Evolutionary conservation across 2,329 filamentous ascomycete species (phyloP), one percentile per base, ranked within the genome.

Genomic region (Trichoderma atrobrunneum): DNA sequence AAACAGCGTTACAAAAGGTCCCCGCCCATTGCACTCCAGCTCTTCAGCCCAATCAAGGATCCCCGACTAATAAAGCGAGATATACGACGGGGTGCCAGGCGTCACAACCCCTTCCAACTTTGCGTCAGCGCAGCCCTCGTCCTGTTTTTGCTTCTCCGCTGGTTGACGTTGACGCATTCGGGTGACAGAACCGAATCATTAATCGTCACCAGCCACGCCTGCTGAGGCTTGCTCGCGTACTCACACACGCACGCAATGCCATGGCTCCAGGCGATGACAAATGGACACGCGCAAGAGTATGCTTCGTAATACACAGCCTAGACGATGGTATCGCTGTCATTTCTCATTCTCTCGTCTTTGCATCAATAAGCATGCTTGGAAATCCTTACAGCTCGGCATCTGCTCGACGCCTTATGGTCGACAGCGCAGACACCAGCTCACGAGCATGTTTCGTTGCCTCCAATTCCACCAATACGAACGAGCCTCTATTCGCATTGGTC

Each of bases 51-150:
- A 34, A 48, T 59, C 26, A 16, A 43, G 12, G 14, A 26, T 32
- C 21, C 28, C 28, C 26, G 10, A 34, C 34, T 34, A 48, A 24
- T 21, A 69, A 69, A 69, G 36, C 65, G 65, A 69, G 65, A 61
- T 69, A 69, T 69, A 69, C 65, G 65, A 69, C 26, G 65, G 39
- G 26, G 54, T 59, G 18, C 51, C 34, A 68, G 57, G 51, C 24
- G 36, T 57, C 65, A 26, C 65, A 59, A 16, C 65, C 65, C 43
- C 56, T 43, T 51, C 26, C 7, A 3, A 7, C 16, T 60, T 61
- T 39, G 65, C 28, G 65, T 51, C 65, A 69, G 56, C 54, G 34
- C 34, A 28, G 24, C 36, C 48, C 28, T 60, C 10, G 21, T 16
- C n/a, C n/a, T 26, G 39, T 10, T 69, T 24, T 34, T 34, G 26